A percentile compares a stretch with the other conserved stretches of the same genome.
Conservation (phyloP, 441 rosid species). For the Syzygium syzygioides region DNA sequence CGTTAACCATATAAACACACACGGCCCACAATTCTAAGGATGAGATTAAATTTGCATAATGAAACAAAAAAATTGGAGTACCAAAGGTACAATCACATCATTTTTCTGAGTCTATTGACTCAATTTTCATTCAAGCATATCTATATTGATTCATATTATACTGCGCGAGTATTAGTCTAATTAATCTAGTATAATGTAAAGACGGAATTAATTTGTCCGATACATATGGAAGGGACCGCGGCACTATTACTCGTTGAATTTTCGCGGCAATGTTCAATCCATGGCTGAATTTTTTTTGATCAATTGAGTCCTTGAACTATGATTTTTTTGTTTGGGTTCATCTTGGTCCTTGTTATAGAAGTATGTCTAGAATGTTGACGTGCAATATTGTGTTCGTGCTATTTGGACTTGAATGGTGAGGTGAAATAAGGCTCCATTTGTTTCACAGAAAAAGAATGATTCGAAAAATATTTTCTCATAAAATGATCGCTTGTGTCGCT, state of each 20-base stretch:
- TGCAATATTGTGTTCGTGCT: not conserved
- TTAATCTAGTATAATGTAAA: not conserved
- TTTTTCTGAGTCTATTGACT: not conserved
- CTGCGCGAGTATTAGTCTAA: not conserved
- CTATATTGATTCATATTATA: not conserved
- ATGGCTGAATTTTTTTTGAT: not conserved
- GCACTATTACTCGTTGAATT: not conserved
- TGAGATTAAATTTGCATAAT: not conserved
- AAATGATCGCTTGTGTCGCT: too few species aligned
- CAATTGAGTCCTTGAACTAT: not conserved
- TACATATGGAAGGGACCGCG: not conserved
- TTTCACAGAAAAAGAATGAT: too few species aligned
- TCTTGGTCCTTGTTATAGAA: not conserved
- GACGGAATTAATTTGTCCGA: not conserved
- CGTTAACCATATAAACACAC: rapidly evolving
- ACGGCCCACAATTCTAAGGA: rapidly evolving
- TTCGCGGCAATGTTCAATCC: not conserved
- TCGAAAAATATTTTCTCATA: too few species aligned
- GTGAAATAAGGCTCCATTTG: not conserved
- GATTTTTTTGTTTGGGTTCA: not conserved
- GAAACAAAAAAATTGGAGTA: not conserved
- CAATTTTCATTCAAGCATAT: not conserved
- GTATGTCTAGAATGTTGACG: not conserved
- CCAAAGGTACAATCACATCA: not conserved
- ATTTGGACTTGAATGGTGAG: not conserved